Base-by-base conservation (phyloP, 176 grass and related monocot species). In the Oryza officinalis region DNA sequence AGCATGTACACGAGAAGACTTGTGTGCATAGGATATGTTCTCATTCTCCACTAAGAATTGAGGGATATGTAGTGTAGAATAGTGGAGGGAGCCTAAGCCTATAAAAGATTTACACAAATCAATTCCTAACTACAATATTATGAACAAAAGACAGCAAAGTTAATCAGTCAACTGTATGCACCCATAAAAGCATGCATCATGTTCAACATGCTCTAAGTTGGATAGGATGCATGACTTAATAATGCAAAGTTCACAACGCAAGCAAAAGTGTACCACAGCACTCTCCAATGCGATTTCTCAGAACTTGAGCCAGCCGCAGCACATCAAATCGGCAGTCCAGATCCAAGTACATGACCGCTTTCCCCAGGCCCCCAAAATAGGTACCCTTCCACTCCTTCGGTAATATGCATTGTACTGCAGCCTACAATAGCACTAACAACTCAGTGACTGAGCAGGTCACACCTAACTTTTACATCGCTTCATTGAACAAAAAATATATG, bases 251-350 rank as follows among this genome's bases (percentile, higher is more conserved):
- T 15, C 18, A 72, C 1, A 35, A 47, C 28, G 7, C 13, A 75
- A 79, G 63, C 37, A 45, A 54, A 84, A 71, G 32, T 4, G 65
- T 84, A 92, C 91, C 84, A 27, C 28, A 83, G 47, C 65, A 49
- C 41, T 89, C 70, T 1, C 10, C 22, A 37, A 98, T 94, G 73
- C 80, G 81, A 72, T 80, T 72, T 79, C 75, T 94, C 83, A 98
- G 76, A 22, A 96, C 83, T 69, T 95, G 83, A 52, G 80, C 86
- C 71, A 98, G 70, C 1, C 93, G 91, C 63, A 94, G 57, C 83
- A 96, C 93, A 81, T 98, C 96, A 81, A 96, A 95, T 50, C 89
- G 85, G 83, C 93, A 98, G 60, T 96, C 93, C 27, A 98, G 76
- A 72, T 98, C 93, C 17, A 98, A 84, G 80, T 88, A 98, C 83